Evolutionary conservation across 768 basidiomycete species (phyloP).

Genomic region (Mycena latifolia): DNA sequence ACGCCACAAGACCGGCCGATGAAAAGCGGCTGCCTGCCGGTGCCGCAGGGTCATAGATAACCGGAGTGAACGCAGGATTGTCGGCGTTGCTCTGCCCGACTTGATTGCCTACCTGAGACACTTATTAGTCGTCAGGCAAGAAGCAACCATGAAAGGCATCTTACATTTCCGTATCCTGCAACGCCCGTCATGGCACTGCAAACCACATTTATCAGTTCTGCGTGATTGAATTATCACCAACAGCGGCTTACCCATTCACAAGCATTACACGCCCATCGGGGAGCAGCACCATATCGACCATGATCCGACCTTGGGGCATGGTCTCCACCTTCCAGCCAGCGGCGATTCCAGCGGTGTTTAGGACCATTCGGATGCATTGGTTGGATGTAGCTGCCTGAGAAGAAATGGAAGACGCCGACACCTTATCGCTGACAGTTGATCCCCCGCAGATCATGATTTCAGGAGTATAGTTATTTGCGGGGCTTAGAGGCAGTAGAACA

Average conservation of each 20-base stretch:
- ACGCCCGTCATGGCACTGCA: conserved; percentile 51
- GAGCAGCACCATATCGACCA: conserved; percentile 52
- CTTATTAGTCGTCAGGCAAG: background rate
- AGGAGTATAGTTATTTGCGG: too few relatives aligned
- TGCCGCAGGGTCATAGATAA: conserved; percentile 48
- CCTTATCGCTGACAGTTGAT: conserved; percentile 47
- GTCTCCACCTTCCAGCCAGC: conserved; percentile 60
- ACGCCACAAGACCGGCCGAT: conserved; percentile 44
- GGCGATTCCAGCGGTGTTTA: conserved; percentile 56
- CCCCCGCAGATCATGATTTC: conserved; percentile 64
- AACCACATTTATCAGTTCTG: background rate
- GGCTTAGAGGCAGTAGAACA: conserved; percentile 51
- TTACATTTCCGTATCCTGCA: conserved; percentile 51
- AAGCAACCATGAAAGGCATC: background rate
- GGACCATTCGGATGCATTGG: conserved; percentile 57
- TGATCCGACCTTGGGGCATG: conserved; percentile 55
- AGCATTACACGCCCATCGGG: conserved; percentile 57
- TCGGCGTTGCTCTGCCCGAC: conserved; percentile 54
- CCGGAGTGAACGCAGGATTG: conserved; percentile 48
- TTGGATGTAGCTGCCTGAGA: conserved; percentile 56
- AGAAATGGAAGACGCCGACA: conserved; percentile 43
- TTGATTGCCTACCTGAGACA: conserved; percentile 44
- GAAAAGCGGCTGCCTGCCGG: conserved; percentile 46
- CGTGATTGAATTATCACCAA: background rate
- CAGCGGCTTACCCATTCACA: conserved; percentile 48